Evolutionary conservation across 306 rosid genomes (phyloP).

Genomic region (Morella rubra): DNA sequence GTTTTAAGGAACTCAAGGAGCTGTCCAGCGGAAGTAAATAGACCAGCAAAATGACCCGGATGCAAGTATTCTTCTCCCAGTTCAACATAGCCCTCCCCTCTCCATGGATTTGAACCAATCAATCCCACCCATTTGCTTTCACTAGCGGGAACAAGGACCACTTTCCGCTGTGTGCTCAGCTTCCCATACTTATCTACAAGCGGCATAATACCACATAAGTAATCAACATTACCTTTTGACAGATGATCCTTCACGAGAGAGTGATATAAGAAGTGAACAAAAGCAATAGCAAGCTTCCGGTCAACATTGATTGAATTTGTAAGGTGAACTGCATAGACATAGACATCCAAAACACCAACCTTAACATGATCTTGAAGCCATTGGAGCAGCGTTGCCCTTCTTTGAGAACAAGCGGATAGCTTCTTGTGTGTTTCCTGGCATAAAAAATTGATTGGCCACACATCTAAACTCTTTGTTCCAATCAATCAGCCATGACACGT

Average conservation of each 20-base stretch:
- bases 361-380: slow-evolving; percentile 40
- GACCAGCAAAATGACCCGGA: slow-evolving; percentile 36
- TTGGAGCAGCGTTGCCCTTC: slow-evolving; percentile 27
- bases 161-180: slow-evolving; percentile 6
- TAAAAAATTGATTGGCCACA: slow-evolving; percentile 31
- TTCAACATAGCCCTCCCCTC: slow-evolving; percentile 47
- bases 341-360: slow-evolving; percentile 16
- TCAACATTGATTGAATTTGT: slow-evolving; percentile 11
- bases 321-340: slow-evolving; percentile 36
- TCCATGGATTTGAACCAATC: slow-evolving; percentile 65
- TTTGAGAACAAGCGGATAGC: slow-evolving; percentile 27
- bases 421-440: slow-evolving; percentile 53
- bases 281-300: slow-evolving; percentile 32
- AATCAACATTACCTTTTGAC: slow-evolving; percentile 3
- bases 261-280: slow-evolving; percentile 59
- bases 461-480: slow-evolving; percentile 49
- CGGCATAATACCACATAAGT: slow-evolving; percentile 44
- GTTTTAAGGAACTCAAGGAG: slow-evolving; percentile 43
- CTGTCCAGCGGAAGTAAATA: not conserved
- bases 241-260: slow-evolving; percentile 28
- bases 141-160: slow-evolving; percentile 64
- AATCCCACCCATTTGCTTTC: slow-evolving; percentile 67
- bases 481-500: slow-evolving; percentile 53
- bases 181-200: slow-evolving; percentile 58
- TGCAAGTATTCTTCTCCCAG: slow-evolving; percentile 50